These are phyloP conservation scores for Conticribra weissflogii DNA, from an alignment of 108 stramenopile genomes.

Conservation along the genomic window DNA sequence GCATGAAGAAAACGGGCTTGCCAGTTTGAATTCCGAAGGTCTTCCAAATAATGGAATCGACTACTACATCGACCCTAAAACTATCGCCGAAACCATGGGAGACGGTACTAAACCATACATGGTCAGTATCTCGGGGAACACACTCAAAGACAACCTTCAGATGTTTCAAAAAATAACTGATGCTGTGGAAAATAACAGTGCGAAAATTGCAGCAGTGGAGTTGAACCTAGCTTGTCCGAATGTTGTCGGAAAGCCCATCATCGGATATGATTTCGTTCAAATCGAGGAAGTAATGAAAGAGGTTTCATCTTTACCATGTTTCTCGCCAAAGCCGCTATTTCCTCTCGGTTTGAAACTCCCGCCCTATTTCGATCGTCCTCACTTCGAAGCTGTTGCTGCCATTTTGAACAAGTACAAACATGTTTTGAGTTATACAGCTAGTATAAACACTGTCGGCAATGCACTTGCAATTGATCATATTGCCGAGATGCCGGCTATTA, in stretches of 20 bases:
- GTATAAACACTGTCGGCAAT: conserved; percentile 92
- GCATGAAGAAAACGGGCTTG: conserved; percentile 50
- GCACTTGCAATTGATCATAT: conserved; percentile 69
- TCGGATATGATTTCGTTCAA: conserved; percentile 93
- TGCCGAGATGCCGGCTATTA: conserved; percentile 76
- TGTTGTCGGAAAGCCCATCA: conserved; percentile 92
- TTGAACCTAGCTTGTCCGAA: conserved; percentile 94
- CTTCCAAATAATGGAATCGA: conserved; percentile 92
- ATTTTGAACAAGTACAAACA: conserved; percentile 78
- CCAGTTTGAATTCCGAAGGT: conserved; percentile 89
- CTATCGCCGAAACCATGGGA: conserved; percentile 72
- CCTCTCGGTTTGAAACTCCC: conserved; percentile 88
- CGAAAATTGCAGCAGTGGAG: conserved; percentile 74
- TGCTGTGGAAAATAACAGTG: conserved; percentile 22
- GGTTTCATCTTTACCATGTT: conserved; percentile 51
- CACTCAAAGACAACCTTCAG: conserved; percentile 78
- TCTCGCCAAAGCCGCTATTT: conserved; percentile 18
- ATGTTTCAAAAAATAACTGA: conserved; percentile 76
- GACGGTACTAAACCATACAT: conserved; percentile 81
- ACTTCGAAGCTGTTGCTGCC: conserved; percentile 76
- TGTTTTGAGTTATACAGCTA: conserved; percentile 70
- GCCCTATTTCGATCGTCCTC: conserved; percentile 91
- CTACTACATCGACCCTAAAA: conserved; percentile 77
- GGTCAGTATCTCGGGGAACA: conserved; percentile 86
- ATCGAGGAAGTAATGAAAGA: conserved; percentile 74